Evolutionary conservation across 2,329 filamentous ascomycete species (phyloP), one percentile per base, ranked within the genome.

Genomic region (Trichoderma hamatum): DNA sequence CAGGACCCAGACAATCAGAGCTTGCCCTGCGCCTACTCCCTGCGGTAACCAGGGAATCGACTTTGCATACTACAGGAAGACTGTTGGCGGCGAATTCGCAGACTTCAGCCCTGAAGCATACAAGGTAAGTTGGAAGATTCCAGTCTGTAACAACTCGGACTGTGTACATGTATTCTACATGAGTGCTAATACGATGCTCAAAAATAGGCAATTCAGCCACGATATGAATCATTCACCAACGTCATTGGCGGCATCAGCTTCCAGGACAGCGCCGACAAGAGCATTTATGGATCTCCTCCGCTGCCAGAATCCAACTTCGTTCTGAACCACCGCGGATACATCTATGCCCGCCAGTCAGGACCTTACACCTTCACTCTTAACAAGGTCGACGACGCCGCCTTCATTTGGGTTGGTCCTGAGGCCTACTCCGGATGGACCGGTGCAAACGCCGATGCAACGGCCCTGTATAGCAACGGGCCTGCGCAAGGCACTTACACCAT

Each of bases 281-380:
- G 56, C 26, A 7, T 63, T 43, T 68, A 68, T 34, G 58, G 66
- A 14, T 56, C 49, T 3, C 54, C 64, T 30, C 64, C 39, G 1
- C 39, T 59, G 19, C 4, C 64, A 14, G 52, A 49, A 21, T 30
- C 39, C 19, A 73, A 71, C 70, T 75, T 76, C 52, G 72, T 67
- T 3, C 71, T 75, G 13, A 75, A 74, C 69, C 72, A 76, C 28
- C 72, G 67, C 58, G 74, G 71, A 13, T 76, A 75, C 68, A 70
- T 75, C 2, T 75, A 72, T 59, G 73, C 73, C 2, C 73, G 70
- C 60, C 71, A 75, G 69, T 54, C 34, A 1, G 74, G 74, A 32
- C 54, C 60, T 3, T 76, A 72, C 71, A 73, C 71, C 56, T 72
- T 75, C 54, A 72, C 71, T 30, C 63, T 75, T 21, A 55, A 68